A percentile compares a stretch with the other conserved stretches of the same genome.
These are phyloP conservation scores for Aegle marmelos DNA, from an alignment of 345 rosid genomes.

Conservation along the genomic window DNA sequence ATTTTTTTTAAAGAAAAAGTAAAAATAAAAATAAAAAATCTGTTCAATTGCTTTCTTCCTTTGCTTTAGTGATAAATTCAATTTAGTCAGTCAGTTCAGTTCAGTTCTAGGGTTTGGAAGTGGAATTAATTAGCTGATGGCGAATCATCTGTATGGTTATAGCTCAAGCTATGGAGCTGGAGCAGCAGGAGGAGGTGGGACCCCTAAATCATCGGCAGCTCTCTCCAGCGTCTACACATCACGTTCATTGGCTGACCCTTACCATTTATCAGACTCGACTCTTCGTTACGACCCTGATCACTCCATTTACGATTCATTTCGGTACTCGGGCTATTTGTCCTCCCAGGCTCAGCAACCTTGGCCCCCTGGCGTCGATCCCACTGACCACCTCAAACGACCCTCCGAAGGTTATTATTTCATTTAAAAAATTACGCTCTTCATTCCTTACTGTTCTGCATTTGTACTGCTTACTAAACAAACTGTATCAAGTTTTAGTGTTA, in stretches of 20 bases:
- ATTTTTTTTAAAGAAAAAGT: too few relatives aligned
- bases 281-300: constrained; percentile 18
- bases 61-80: neutral
- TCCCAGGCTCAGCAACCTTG: constrained; percentile 1
- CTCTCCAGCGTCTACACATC: constrained; percentile 10
- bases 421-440: neutral
- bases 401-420: neutral
- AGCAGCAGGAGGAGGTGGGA: constrained; percentile 1
- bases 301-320: constrained; percentile 11
- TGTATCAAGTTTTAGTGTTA: neutral
- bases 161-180: constrained; percentile 11
- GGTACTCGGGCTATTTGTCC: constrained; percentile 1
- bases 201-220: constrained; percentile 5
- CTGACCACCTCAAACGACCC: constrained; percentile 12
- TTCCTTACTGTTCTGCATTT: neutral
- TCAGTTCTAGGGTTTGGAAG: neutral
- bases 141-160: constrained; percentile 15
- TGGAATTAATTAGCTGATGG: constrained; percentile 7
- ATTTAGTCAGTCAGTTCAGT: neutral
- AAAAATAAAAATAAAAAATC: neutral
- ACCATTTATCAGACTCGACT: neutral
- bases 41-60: neutral
- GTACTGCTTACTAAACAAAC: neutral
- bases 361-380: constrained; percentile 16
- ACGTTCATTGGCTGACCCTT: constrained; percentile 9